Conservation (phyloP, 306 rosid species). For the Sophora flavescens region DNA sequence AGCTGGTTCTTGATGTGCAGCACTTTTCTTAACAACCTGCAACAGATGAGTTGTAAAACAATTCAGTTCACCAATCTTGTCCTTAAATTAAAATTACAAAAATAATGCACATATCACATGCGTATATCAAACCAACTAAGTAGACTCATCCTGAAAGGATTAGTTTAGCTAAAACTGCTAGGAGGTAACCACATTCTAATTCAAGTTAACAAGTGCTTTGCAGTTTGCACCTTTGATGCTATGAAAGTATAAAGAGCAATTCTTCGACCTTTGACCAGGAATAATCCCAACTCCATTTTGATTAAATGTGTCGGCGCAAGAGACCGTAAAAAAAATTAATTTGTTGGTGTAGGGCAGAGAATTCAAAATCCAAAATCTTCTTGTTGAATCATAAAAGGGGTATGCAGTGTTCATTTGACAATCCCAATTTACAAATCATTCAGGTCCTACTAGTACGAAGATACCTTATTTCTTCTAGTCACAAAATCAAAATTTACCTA, state of each 20-base stretch:
- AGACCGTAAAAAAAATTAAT: neutral
- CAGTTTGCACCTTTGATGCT: neutral
- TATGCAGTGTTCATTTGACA: neutral
- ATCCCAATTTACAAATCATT: neutral
- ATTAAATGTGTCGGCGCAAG: neutral
- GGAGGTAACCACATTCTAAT: neutral
- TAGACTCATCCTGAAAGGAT: neutral
- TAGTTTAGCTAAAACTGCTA: neutral
- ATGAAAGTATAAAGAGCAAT: neutral
- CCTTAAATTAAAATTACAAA: conserved; percentile 8
- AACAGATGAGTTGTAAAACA: conserved; percentile 21
- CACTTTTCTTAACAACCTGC: conserved; percentile 82
- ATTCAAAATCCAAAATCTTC: neutral
- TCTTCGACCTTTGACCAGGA: conserved; percentile 7
- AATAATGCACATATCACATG: no score
- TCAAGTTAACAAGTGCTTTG: neutral
- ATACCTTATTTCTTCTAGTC: neutral
- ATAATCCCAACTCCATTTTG: neutral
- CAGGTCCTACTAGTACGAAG: neutral
- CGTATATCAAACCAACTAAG: neutral
- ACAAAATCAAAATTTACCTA: neutral
- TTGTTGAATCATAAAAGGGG: neutral
- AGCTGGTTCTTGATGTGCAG: conserved; percentile 71
- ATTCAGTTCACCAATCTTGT: conserved; percentile 20
- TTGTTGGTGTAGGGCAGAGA: neutral